phyloP scores from a whole-genome alignment of 495 filamentous ascomycete genomes.

The Aspergillus leporis region DNA sequence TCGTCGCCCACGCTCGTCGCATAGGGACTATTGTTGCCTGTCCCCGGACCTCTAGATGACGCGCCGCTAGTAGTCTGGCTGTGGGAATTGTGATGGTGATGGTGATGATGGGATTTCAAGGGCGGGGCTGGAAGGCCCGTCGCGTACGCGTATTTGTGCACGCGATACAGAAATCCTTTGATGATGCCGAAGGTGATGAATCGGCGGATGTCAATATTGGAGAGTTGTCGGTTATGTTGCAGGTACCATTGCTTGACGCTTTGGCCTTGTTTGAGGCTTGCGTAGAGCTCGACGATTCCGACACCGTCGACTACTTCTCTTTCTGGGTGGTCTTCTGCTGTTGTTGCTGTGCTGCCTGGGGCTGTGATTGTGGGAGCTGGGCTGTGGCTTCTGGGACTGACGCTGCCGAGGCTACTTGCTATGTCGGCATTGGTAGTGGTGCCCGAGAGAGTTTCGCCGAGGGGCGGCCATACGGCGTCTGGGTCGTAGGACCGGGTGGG shows the following conservation, averaged over 20 bases:
- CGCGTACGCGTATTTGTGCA: conserved; percentile 84
- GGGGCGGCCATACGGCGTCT: conserved; percentile 48
- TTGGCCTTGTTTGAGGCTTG: conserved; percentile 71
- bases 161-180: conserved; percentile 90
- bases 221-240: conserved; percentile 64
- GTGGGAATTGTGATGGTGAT: conserved; percentile 15
- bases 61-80: conserved; percentile 27
- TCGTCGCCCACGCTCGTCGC: conserved; percentile 41
- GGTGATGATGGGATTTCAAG: conserved; percentile 25
- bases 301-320: conserved; percentile 38
- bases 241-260: conserved; percentile 81
- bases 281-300: conserved; percentile 64
- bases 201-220: conserved; percentile 79
- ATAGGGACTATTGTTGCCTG: conserved; percentile 40
- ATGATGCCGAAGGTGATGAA: conserved; percentile 95
- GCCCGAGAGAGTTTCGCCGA: conserved; percentile 24
- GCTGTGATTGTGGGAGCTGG: conserved; percentile 9
- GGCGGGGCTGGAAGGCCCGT: conserved; percentile 43
- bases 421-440: conserved; percentile 19
- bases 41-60: conserved; percentile 36
- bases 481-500: conserved; percentile 28
- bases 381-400: conserved; percentile 8
- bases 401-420: conserved; percentile 22
- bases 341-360: conserved; percentile 7
- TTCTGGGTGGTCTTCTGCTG: conserved; percentile 9